Conservation (phyloP, 495 filamentous ascomycete species). For the Penicillium soppii region DNA sequence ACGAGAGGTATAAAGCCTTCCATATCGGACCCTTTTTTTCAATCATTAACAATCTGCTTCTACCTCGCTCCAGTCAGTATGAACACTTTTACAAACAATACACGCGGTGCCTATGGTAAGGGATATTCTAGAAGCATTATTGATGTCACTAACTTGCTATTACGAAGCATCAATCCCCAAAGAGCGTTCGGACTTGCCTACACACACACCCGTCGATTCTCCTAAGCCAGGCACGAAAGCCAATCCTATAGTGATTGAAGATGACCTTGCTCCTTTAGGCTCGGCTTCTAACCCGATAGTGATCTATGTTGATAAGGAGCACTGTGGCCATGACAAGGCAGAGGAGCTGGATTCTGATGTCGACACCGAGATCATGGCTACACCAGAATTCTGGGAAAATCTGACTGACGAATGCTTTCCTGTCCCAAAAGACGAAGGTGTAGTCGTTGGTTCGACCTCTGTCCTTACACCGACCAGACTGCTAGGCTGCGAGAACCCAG, state of each 20-base stretch:
- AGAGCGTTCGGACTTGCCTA: neutral
- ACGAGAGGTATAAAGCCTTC: constrained; percentile 9
- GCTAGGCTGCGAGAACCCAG: neutral
- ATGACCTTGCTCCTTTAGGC: neutral
- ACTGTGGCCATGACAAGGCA: neutral
- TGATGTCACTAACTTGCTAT: neutral
- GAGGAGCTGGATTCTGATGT: neutral
- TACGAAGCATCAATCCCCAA: neutral
- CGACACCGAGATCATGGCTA: neutral
- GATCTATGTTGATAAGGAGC: neutral
- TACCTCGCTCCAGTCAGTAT: neutral
- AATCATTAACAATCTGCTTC: constrained; percentile 2
- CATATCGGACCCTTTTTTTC: neutral
- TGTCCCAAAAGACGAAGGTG: neutral
- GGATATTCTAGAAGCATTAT: neutral
- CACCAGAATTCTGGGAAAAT: neutral
- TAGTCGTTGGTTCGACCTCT: neutral
- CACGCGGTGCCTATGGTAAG: neutral
- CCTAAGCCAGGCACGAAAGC: neutral
- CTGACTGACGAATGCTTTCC: neutral
- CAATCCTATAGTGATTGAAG: neutral
- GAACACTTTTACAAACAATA: neutral
- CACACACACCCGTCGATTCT: neutral
- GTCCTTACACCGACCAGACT: neutral
- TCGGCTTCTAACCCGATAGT: neutral